Percentiles rank a stretch among this genome's conserved stretches.
phyloP scores from a whole-genome alignment of 2,329 filamentous ascomycete genomes.

The Cordyceps cicadae region DNA sequence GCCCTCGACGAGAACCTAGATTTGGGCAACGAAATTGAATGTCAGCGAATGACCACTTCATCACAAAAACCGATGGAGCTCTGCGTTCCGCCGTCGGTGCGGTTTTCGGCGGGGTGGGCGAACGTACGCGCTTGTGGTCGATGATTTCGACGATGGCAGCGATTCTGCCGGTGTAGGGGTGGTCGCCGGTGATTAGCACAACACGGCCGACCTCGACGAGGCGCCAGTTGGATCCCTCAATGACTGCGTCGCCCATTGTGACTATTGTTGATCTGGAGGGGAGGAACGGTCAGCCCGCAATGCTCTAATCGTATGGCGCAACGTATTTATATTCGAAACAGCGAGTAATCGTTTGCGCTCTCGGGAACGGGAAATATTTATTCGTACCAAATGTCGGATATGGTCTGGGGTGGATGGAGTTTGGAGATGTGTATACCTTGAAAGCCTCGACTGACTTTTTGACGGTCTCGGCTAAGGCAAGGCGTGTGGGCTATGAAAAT shows the following conservation, averaged over 20 bases:
- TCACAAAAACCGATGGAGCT: neutral
- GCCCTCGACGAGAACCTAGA: constrained; percentile 88
- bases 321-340: neutral
- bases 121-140: constrained; percentile 98
- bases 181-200: constrained; percentile 75
- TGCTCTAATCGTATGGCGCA: constrained; percentile 14
- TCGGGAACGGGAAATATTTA: constrained; percentile 3
- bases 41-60: constrained; percentile 9
- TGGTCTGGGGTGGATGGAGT: constrained; percentile 14
- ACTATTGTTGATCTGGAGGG: constrained; percentile 42
- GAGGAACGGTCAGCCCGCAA: constrained; percentile 24
- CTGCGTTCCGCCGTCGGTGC: neutral
- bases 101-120: neutral
- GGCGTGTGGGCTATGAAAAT: constrained; percentile 32
- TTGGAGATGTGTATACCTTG: constrained; percentile 24
- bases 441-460: constrained; percentile 34
- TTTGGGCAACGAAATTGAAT: constrained; percentile 19
- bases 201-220: constrained; percentile 98
- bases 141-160: constrained; percentile 98
- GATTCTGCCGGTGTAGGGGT: constrained; percentile 75
- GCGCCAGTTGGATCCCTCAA: constrained; percentile 82
- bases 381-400: constrained; percentile 16
- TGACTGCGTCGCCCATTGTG: constrained; percentile 76
- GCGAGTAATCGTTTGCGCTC: neutral
- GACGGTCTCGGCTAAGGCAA: constrained; percentile 27